Conservation (phyloP, 108 stramenopile species). For the Bacterosira constricta region DNA sequence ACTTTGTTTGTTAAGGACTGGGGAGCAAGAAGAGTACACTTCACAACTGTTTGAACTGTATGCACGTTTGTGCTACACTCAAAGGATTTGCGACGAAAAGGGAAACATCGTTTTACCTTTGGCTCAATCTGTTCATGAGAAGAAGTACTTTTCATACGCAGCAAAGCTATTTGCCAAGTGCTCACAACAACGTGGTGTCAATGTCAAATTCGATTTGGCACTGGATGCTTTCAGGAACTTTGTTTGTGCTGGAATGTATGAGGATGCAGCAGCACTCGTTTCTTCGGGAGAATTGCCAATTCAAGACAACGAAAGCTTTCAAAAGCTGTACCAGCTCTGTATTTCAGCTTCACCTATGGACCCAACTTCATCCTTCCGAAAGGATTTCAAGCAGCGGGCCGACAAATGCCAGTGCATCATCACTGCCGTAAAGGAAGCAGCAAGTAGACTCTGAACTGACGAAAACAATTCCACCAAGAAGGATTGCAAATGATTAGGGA, state of each 20-base stretch:
- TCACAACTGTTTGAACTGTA: constrained; percentile 49
- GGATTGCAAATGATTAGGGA: too few species aligned
- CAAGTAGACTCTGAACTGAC: too few species aligned
- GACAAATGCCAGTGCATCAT: too few species aligned
- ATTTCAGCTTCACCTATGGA: constrained; percentile 1
- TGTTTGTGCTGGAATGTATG: constrained; percentile 15
- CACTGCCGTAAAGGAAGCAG: too few species aligned
- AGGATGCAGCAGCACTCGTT: constrained; percentile 14
- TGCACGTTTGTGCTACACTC: constrained; percentile 15
- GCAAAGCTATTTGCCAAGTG: constrained; percentile 21
- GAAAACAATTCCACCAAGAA: too few species aligned
- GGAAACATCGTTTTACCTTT: background rate
- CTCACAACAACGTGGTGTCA: background rate
- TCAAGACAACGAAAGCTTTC: constrained; percentile 6
- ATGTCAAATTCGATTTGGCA: background rate
- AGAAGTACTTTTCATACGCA: constrained; percentile 35
- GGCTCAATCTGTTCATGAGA: constrained; percentile 25
- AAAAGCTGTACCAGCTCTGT: constrained; percentile 8
- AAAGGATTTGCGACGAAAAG: constrained; percentile 6
- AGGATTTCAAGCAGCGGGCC: background rate
- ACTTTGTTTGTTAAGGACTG: constrained; percentile 40
- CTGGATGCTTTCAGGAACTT: constrained; percentile 28
- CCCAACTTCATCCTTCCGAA: constrained; percentile 15
- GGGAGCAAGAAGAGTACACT: constrained; percentile 17
- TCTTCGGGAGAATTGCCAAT: constrained; percentile 4